Evolutionary conservation across 108 stramenopile species (phyloP).

Genomic region (Poteriospumella lacustris): DNA sequence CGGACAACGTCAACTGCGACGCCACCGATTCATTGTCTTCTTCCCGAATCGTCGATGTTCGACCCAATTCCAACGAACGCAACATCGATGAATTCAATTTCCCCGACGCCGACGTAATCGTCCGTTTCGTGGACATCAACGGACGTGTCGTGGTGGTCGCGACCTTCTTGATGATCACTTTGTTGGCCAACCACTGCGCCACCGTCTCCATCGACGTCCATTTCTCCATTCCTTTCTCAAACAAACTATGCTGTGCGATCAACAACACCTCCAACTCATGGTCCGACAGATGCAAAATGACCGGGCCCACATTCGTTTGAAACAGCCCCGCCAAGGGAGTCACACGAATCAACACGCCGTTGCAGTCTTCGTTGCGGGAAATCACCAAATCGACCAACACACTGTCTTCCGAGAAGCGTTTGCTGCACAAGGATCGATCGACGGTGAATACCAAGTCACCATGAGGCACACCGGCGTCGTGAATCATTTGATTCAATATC

Average conservation of each 20-base stretch:
- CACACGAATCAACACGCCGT: not conserved
- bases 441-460: not conserved
- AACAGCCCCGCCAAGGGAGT: constrained; percentile 12
- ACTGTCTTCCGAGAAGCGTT: not conserved
- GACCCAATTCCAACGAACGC: too few relatives aligned
- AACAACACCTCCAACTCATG: constrained; percentile 5
- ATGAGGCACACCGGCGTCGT: not conserved
- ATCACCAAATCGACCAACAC: not conserved
- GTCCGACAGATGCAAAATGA: not conserved
- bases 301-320: not conserved
- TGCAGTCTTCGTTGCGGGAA: not conserved
- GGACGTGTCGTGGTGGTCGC: too few relatives aligned
- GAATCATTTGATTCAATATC: not conserved
- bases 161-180: too few relatives aligned
- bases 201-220: constrained; percentile 12
- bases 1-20: not conserved
- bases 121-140: too few relatives aligned
- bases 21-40: not conserved
- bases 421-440: not conserved
- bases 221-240: not conserved
- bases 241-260: not conserved
- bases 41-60: too few relatives aligned
- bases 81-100: too few relatives aligned
- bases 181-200: constrained; percentile 10
- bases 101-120: too few relatives aligned